A percentile compares a stretch with the other conserved stretches of the same genome.
Evolutionary conservation across 331 rosid genomes (phyloP).

Genomic region (Quercus lobata): DNA sequence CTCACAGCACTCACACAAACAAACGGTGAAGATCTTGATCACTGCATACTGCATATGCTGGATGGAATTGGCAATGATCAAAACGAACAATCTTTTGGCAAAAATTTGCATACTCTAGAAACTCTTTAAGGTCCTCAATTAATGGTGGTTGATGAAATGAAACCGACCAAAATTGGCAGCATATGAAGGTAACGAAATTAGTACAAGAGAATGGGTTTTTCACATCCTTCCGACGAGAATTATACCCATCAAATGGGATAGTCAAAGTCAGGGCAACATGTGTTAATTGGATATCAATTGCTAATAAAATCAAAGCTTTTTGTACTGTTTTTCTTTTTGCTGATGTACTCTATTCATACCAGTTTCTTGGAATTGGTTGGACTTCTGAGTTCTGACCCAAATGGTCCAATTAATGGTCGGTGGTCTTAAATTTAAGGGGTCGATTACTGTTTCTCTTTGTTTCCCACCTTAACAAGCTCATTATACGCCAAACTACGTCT

Average conservation of each 20-base stretch:
- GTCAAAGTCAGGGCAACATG: slow-evolving; percentile 5
- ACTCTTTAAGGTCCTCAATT: neutral
- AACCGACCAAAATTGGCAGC: slow-evolving; percentile 10
- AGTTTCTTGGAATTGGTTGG: slow-evolving; percentile 14
- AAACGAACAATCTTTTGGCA: neutral
- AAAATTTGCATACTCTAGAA: neutral
- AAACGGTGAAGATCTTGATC: too few species aligned
- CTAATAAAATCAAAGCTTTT: too few species aligned
- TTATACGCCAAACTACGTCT: too few species aligned
- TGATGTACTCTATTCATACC: too few species aligned
- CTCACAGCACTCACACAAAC: too few species aligned
- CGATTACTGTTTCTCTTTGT: too few species aligned
- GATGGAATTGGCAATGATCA: too few species aligned
- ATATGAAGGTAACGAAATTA: neutral
- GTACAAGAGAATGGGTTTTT: neutral
- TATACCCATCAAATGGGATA: neutral
- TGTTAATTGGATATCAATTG: slow-evolving; percentile 3
- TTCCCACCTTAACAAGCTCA: neutral
- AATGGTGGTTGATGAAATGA: neutral
- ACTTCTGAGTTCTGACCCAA: neutral
- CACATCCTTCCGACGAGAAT: neutral
- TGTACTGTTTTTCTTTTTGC: too few species aligned
- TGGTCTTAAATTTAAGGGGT: neutral
- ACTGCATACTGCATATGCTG: too few species aligned
- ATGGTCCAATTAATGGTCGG: slow-evolving; percentile 16